Evolutionary conservation across 345 rosid species (phyloP).

Genomic region (Populus deltoides): DNA sequence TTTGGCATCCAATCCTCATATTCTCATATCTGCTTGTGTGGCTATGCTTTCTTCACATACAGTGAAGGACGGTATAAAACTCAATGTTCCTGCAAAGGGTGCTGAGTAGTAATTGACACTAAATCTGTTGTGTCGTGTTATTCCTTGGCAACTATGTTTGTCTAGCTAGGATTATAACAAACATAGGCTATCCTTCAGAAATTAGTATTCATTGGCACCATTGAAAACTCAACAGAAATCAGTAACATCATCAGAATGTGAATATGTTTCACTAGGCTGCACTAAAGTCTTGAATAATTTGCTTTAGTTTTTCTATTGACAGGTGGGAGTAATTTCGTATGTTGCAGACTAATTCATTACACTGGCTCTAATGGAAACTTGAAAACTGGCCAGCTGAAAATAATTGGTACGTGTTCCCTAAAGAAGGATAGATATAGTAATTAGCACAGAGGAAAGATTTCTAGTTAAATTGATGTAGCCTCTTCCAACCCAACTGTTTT

Average conservation of each 20-base stretch:
- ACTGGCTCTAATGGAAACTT: neutral
- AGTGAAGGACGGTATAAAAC: neutral
- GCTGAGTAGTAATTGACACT: neutral
- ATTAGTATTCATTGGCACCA: neutral
- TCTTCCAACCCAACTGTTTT: neutral
- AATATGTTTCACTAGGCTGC: neutral
- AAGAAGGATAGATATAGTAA: neutral
- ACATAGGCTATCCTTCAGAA: neutral
- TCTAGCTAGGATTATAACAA: neutral
- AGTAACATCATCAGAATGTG: neutral
- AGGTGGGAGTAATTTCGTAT: neutral
- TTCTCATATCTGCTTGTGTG: neutral
- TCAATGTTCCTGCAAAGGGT: neutral
- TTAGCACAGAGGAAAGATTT: neutral
- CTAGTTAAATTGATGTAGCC: neutral
- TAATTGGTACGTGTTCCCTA: neutral
- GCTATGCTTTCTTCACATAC: neutral
- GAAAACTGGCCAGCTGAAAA: neutral
- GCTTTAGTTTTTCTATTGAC: neutral
- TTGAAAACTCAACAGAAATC: neutral
- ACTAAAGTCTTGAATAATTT: neutral
- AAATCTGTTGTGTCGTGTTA: neutral
- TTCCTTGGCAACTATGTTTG: too few species aligned
- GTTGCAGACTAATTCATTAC: neutral
- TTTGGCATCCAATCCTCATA: neutral